Evolutionary conservation across 2,329 filamentous ascomycete genomes (phyloP), one percentile per base, ranked within the genome.

Genomic region (Xylariaceae sp.): DNA sequence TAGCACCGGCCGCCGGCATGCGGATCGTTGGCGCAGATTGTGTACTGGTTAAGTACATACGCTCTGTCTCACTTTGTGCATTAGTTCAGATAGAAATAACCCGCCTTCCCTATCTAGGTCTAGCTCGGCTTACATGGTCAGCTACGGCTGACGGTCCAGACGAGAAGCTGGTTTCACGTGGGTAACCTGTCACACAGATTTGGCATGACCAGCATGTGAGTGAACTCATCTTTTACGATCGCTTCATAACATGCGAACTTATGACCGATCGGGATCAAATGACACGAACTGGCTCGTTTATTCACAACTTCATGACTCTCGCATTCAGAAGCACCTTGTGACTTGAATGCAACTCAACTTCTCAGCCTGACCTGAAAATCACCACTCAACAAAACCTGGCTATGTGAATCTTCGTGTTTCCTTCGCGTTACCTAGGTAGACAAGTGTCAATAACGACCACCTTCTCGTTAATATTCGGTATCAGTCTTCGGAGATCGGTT

Each of bases 401-500:
- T 30, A 30, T 5, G 23, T 30, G 23, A 5, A 30, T 30, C 23
- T 30, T 5, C 23, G 23, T 30, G 23, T 30, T 30, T 30, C 23
- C 23, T 30, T 30, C 23, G 23, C 23, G 23, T 30, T 30, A 30
- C 23, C 23, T 30, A 30, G 17, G 17, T 18, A 18, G 23, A 30
- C 23, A 30, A 42, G 11, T 42, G 37, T 42, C 37, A 42, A 42
- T 30, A 5, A 30, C 23, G 37, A 9, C 8, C 37, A 3, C 7
- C 30, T 57, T 5, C 51, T 51, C n/a, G 13, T 6, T 15, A 8
- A 77, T 68, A 59, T 74, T 64, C 2, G 53, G 53, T 17, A 76
- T 66, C 8, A 78, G 65, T 17, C 62, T 55, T 4, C 57, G 57
- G 5, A 78, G 64, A 59, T 74, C 68, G 42, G 65, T 66, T 10